Evolutionary conservation across 2,329 filamentous ascomycete genomes (phyloP), one percentile per base, ranked within the genome.

Genomic region (Metarhizium humberi): DNA sequence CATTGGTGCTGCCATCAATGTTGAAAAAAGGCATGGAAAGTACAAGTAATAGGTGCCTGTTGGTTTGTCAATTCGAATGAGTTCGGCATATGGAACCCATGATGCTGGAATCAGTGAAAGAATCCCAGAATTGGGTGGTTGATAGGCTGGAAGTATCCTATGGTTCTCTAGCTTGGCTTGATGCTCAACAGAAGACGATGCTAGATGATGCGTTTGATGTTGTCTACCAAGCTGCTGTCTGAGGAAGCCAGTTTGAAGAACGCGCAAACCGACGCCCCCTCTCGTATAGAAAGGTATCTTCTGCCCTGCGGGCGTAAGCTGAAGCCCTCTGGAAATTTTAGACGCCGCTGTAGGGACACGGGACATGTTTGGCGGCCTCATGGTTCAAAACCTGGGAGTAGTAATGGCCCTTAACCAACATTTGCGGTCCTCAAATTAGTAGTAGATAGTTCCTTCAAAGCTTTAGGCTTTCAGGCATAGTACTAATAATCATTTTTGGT

Each of bases 21-120:
- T 91, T 55, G 88, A 92, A 74, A 92, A 95, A 13, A 94, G 75
- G 64, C 90, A 92, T 32, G 90, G 90, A 63, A 92, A 88, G 75
- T 86, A 92, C 58, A 95, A 83, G 67, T 94, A 94, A 72, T 90
- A 88, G 2, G 88, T 88, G 49, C 90, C 90, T 0, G 84, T 79
- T 1, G 89, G 90, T 64, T 90, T 94, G 70, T 94, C 86, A 50
- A 95, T 75, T 51, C 91, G 86, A 64, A 88, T 80, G 14, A 95
- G 80, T 67, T 95, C 90, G 50, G 84, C 90, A 65, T 94, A 95
- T 1, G 90, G 90, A 3, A 94, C 77, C 77, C 85, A 84, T 55
- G 86, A 80, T 20, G 72, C 59, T 2, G 90, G 90, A 2, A 95
- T 75, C 52, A 76, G 70, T 3, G 89, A 86, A 34, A 95, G 72